Evolutionary conservation across 2,329 filamentous ascomycete genomes (phyloP).

Genomic region (Penicillium sp.): DNA sequence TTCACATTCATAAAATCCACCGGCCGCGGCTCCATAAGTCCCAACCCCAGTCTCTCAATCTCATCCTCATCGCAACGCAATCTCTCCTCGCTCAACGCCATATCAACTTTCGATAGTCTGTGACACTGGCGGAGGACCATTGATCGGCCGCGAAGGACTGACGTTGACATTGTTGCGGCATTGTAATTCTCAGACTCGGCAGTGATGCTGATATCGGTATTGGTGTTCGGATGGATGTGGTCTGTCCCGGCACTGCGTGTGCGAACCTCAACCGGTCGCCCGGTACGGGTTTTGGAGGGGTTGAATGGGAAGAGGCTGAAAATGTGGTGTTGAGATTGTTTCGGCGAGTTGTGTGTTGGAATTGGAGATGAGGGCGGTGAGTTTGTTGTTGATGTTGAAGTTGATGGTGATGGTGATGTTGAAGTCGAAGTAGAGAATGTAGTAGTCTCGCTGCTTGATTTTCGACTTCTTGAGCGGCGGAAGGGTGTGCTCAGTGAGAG

Average conservation of each 20-base stretch:
- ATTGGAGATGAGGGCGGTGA: conserved; percentile 26
- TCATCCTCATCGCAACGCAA: conserved; percentile 38
- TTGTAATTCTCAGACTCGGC: conserved; percentile 14
- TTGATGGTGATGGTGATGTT: conserved; percentile 30
- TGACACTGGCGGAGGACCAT: conserved; percentile 40
- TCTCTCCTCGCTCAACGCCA: conserved; percentile 44
- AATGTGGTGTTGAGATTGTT: conserved; percentile 16
- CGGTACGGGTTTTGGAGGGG: conserved; percentile 26
- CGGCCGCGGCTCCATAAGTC: conserved; percentile 46
- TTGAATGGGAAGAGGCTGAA: conserved; percentile 25
- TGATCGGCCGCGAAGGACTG: conserved; percentile 30
- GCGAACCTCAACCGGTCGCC: conserved; percentile 13
- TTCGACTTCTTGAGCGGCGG: conserved; percentile 21
- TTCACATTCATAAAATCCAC: too few relatives aligned
- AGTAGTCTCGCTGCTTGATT: conserved; percentile 19
- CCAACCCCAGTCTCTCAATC: conserved; percentile 41
- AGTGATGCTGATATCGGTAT: too few relatives aligned
- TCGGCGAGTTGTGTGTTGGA: conserved; percentile 7
- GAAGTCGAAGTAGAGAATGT: conserved; percentile 20
- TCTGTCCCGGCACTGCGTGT: neutral
- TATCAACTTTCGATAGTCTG: conserved; percentile 44
- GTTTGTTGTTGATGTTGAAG: conserved; percentile 27
- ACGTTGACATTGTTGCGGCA: conserved; percentile 23
- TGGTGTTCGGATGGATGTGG: neutral
- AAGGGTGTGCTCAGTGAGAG: conserved; percentile 35